Evolutionary conservation across 2,329 filamentous ascomycete genomes (phyloP).

Genomic region (Nemania bipapillata): DNA sequence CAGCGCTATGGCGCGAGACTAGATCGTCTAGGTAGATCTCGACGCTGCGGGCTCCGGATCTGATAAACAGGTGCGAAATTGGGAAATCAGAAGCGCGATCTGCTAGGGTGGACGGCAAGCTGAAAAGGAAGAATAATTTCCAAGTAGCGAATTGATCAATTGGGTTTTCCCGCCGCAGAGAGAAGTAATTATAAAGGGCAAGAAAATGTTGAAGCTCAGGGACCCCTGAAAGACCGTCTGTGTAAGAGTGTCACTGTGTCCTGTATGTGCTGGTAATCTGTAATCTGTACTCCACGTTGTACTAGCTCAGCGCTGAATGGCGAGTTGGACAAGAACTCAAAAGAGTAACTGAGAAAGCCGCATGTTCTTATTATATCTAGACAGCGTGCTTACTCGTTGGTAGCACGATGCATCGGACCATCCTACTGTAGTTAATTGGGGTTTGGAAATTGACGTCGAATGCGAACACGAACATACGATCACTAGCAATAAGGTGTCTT

Average conservation of each 20-base stretch:
- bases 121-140: not conserved
- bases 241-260: slow-evolving; percentile 23
- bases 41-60: slow-evolving; percentile 21
- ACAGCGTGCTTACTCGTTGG: not conserved
- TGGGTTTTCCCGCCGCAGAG: slow-evolving; percentile 1
- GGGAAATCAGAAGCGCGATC: not conserved
- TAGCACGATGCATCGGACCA: slow-evolving; percentile 22
- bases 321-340: slow-evolving; percentile 1
- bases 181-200: not conserved
- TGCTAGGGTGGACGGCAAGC: not conserved
- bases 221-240: slow-evolving; percentile 40
- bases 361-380: slow-evolving; percentile 15
- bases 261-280: too few species aligned
- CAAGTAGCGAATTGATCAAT: not conserved
- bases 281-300: slow-evolving; percentile 3
- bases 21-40: not conserved
- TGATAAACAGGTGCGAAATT: slow-evolving; percentile 16
- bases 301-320: slow-evolving; percentile 3
- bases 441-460: not conserved
- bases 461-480: slow-evolving; percentile 38
- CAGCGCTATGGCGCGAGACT: not conserved
- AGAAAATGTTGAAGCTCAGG: not conserved
- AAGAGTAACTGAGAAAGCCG: not conserved
- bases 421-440: not conserved
- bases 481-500: not conserved